A percentile compares a stretch with the other conserved stretches of the same genome.
These are phyloP conservation scores for Thalia dealbata DNA, from an alignment of 176 grass and related monocot species.

Conservation along the genomic window DNA sequence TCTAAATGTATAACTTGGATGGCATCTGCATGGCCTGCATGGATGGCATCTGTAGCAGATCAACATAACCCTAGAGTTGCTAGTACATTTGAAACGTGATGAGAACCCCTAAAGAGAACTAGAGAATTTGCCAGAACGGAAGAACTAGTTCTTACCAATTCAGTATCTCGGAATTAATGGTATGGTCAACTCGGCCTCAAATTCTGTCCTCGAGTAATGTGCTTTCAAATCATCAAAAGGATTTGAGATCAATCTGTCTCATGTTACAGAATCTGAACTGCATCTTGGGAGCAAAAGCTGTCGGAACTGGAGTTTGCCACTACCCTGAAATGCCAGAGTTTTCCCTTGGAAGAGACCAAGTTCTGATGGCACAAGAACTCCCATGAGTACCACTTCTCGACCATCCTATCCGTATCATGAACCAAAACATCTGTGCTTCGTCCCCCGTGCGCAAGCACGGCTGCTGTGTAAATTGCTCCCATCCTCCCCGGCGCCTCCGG, in stretches of 20 bases:
- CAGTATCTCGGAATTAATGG: not conserved
- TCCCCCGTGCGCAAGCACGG: slow-evolving; percentile 21
- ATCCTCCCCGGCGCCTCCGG: slow-evolving; percentile 39
- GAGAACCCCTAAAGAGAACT: not conserved
- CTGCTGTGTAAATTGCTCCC: slow-evolving; percentile 25
- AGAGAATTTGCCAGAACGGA: not conserved
- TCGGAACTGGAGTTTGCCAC: slow-evolving; percentile 17
- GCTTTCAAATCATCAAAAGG: not conserved
- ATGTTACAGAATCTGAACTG: slow-evolving; percentile 32
- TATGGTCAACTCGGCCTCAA: not conserved
- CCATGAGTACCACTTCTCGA: slow-evolving; percentile 67
- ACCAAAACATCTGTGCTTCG: slow-evolving; percentile 41
- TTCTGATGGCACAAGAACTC: slow-evolving; percentile 82
- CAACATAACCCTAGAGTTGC: not conserved
- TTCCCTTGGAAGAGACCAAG: slow-evolving; percentile 46
- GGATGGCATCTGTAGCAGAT: too few relatives aligned
- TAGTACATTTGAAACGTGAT: not conserved
- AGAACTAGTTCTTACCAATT: not conserved
- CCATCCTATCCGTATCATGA: slow-evolving; percentile 55
- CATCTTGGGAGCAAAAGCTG: slow-evolving; percentile 26
- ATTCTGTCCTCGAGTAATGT: not conserved
- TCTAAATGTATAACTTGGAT: not conserved
- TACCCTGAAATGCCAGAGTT: slow-evolving; percentile 72
- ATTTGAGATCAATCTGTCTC: not conserved
- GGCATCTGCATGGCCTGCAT: too few relatives aligned